Evolutionary conservation across 495 filamentous ascomycete genomes (phyloP).

Genomic region (Bombardia bombarda): DNA sequence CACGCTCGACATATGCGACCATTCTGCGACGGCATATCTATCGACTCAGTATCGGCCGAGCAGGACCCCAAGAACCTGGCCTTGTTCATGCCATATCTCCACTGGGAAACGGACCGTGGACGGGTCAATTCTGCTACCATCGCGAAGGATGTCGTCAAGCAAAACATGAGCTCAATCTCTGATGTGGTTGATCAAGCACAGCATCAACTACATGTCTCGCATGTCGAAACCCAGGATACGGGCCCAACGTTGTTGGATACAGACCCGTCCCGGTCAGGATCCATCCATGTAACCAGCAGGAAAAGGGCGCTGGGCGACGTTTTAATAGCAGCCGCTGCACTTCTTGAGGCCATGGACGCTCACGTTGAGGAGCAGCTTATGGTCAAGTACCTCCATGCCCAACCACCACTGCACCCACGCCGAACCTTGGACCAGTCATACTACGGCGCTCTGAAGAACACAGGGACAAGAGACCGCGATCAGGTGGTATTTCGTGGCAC

Average conservation of each 20-base stretch:
- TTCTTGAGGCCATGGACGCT: slow-evolving; percentile 19
- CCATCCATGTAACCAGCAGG: background rate
- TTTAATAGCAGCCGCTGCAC: slow-evolving; percentile 11
- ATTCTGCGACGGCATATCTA: slow-evolving; percentile 13
- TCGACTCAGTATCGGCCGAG: slow-evolving; percentile 5
- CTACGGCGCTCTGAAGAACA: slow-evolving; percentile 53
- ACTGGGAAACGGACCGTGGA: slow-evolving; percentile 26
- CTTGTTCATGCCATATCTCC: slow-evolving; percentile 27
- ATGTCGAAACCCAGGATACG: slow-evolving; percentile 8
- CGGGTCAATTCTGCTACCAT: slow-evolving; percentile 14
- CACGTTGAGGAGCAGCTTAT: slow-evolving; percentile 51
- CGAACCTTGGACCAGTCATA: slow-evolving; percentile 60
- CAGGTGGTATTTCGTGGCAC: slow-evolving; percentile 55
- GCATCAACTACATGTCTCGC: slow-evolving; percentile 7
- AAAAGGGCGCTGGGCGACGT: slow-evolving; percentile 11
- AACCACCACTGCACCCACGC: slow-evolving; percentile 53
- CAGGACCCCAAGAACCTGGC: slow-evolving; percentile 9
- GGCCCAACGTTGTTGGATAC: background rate
- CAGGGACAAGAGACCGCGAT: slow-evolving; percentile 49
- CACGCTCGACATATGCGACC: slow-evolving; percentile 25
- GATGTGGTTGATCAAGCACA: slow-evolving; percentile 14
- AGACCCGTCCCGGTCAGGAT: background rate
- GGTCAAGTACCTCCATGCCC: slow-evolving; percentile 46
- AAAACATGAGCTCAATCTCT: slow-evolving; percentile 7
- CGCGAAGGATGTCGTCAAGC: slow-evolving; percentile 12